Conservation (phyloP, 1,284 basidiomycete genomes). For the Malassezia furfur region DNA sequence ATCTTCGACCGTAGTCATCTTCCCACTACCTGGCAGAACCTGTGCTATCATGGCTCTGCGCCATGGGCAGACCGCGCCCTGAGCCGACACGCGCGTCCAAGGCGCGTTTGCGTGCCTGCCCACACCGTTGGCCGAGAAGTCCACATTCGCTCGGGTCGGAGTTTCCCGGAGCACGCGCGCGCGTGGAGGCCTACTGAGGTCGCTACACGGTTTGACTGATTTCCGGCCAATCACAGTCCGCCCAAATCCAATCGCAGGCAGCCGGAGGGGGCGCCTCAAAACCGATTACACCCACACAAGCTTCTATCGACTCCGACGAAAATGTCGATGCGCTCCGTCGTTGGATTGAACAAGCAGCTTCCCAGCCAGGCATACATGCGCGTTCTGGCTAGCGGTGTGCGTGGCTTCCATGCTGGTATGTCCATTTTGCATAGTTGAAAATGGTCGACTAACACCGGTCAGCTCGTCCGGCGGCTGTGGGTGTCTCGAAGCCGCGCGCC, state of each 20-base stretch:
- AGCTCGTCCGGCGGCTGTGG: slow-evolving; percentile 13
- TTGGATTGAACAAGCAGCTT: slow-evolving; percentile 13
- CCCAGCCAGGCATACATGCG: slow-evolving; percentile 1
- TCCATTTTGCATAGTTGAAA: not conserved
- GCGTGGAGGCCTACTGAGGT: not conserved
- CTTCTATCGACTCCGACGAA: not conserved
- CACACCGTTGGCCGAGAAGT: too few species aligned
- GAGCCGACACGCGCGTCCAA: too few species aligned
- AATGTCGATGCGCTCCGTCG: slow-evolving; percentile 15
- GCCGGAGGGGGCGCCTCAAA: not conserved
- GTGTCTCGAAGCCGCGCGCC: slow-evolving; percentile 7
- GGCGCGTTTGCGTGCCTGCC: too few species aligned
- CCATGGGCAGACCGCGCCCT: too few species aligned
- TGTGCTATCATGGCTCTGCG: too few species aligned
- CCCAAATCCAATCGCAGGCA: slow-evolving; percentile 3
- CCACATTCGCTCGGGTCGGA: not conserved
- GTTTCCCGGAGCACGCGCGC: not conserved
- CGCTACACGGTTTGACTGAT: not conserved
- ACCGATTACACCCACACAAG: not conserved
- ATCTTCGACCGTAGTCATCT: too few species aligned
- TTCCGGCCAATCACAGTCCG: not conserved
- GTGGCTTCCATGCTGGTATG: slow-evolving; percentile 17
- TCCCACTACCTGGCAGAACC: too few species aligned
- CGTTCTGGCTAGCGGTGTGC: slow-evolving; percentile 1
- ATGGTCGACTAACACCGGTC: not conserved